phyloP scores from a whole-genome alignment of 2,329 filamentous ascomycete genomes.

The Knufia fluminis region DNA sequence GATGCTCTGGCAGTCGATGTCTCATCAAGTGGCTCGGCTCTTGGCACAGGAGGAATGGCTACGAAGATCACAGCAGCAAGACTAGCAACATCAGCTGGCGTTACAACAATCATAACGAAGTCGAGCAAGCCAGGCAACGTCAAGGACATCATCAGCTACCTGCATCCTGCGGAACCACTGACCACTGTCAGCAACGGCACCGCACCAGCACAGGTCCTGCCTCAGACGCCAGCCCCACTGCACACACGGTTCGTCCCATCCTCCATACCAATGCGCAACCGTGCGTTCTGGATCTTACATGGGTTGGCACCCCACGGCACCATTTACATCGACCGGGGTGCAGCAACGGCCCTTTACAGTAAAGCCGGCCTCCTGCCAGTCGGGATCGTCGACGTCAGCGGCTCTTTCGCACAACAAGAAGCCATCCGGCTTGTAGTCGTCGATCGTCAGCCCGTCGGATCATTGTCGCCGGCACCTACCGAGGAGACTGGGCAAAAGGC shows the following conservation, averaged over 20 bases:
- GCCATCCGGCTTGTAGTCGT: slow-evolving; percentile 80
- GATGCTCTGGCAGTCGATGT: slow-evolving; percentile 74
- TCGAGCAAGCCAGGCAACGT: slow-evolving; percentile 94
- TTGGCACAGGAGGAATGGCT: slow-evolving; percentile 94
- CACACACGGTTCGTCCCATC: slow-evolving; percentile 92
- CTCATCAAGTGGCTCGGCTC: slow-evolving; percentile 74
- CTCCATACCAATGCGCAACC: slow-evolving; percentile 73
- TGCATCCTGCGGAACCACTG: slow-evolving; percentile 47
- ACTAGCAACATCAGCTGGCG: slow-evolving; percentile 84
- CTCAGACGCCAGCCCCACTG: slow-evolving; percentile 52
- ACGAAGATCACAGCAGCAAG: slow-evolving; percentile 94
- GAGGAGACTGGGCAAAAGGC: slow-evolving; percentile 18
- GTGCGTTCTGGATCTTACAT: slow-evolving; percentile 95
- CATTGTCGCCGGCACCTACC: slow-evolving; percentile 26
- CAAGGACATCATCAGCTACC: slow-evolving; percentile 70
- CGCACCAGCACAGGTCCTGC: slow-evolving; percentile 21
- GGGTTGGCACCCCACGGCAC: slow-evolving; percentile 84
- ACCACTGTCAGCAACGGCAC: slow-evolving; percentile 28
- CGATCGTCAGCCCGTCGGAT: slow-evolving; percentile 39
- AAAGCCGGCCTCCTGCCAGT: slow-evolving; percentile 85
- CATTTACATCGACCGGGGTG: slow-evolving; percentile 86
- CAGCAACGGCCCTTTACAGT: slow-evolving; percentile 65
- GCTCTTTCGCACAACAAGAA: slow-evolving; percentile 84
- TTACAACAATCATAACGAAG: slow-evolving; percentile 89
- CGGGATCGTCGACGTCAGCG: slow-evolving; percentile 83